Evolutionary conservation across 352 stramenopile genomes (phyloP).

Genomic region (Globisporangium paddicum): DNA sequence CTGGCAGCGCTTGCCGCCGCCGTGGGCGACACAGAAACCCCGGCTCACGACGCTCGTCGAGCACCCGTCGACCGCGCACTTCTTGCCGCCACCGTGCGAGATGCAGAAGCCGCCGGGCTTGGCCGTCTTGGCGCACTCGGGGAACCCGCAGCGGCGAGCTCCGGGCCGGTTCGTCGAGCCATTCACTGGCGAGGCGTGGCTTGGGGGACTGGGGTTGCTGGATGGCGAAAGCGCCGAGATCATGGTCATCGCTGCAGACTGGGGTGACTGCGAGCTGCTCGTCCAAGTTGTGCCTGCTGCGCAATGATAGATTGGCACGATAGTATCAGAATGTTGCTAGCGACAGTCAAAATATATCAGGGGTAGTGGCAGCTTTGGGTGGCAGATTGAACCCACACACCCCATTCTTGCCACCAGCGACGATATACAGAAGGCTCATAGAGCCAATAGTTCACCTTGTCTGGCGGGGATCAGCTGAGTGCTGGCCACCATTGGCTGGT

Average conservation of each 20-base stretch:
- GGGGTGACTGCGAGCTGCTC: neutral
- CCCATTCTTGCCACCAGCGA: neutral
- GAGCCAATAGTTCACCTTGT: no score
- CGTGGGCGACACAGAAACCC: constrained; percentile 43
- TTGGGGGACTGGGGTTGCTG: neutral
- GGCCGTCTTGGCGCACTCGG: constrained; percentile 30
- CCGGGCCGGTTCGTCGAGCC: neutral
- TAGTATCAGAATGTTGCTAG: neutral
- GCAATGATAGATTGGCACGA: neutral
- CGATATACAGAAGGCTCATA: no score
- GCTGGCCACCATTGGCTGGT: neutral
- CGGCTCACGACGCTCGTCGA: constrained; percentile 38
- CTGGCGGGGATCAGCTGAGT: constrained; percentile 4
- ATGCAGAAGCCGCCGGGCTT: constrained; percentile 60
- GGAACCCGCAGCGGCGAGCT: constrained; percentile 26
- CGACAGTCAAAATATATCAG: neutral
- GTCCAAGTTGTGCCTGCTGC: neutral
- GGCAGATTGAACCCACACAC: neutral
- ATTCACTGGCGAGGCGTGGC: neutral
- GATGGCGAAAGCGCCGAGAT: neutral
- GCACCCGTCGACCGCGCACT: constrained; percentile 29
- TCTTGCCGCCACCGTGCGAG: constrained; percentile 60
- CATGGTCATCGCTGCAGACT: neutral
- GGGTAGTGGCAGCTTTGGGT: neutral
- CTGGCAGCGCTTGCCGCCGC: constrained; percentile 42